phyloP scores from a whole-genome alignment of 192 early-diverging fungal species.

The Helicostylum pulchrum region DNA sequence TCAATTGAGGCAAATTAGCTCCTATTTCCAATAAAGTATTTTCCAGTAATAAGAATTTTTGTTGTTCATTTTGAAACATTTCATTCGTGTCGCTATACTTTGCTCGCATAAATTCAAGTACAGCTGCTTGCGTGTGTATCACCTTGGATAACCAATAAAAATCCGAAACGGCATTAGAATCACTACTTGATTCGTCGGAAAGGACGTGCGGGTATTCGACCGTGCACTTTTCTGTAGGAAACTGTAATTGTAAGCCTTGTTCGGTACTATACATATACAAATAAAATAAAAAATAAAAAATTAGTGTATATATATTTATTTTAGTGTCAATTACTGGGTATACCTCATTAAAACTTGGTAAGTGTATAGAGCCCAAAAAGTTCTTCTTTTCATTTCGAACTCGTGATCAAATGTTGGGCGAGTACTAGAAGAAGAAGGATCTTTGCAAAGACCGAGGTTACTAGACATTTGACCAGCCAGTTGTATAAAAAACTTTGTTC shows the following conservation, averaged over 20 bases:
- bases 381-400: constrained; percentile 22
- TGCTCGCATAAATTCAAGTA: constrained; percentile 15
- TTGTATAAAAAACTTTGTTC: constrained; percentile 47
- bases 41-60: not conserved
- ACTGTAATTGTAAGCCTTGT: constrained; percentile 20
- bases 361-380: constrained; percentile 32
- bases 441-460: constrained; percentile 17
- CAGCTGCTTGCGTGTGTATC: constrained; percentile 18
- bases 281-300: not conserved
- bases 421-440: not conserved
- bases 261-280: constrained; percentile 28
- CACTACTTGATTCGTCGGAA: constrained; percentile 18
- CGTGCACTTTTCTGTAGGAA: constrained; percentile 17
- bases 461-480: constrained; percentile 27
- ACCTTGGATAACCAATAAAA: constrained; percentile 27
- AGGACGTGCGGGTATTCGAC: constrained; percentile 20
- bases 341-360: constrained; percentile 34
- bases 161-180: constrained; percentile 5
- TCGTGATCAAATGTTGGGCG: not conserved
- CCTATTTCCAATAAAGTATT: not conserved
- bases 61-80: not conserved
- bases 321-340: not conserved
- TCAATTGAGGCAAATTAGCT: not conserved
- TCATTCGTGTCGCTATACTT: constrained; percentile 7
- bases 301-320: not conserved